A percentile compares a stretch with the other conserved stretches of the same genome.
phyloP scores from a whole-genome alignment of 1,284 basidiomycete genomes.

The Rhizoctonia solani region DNA sequence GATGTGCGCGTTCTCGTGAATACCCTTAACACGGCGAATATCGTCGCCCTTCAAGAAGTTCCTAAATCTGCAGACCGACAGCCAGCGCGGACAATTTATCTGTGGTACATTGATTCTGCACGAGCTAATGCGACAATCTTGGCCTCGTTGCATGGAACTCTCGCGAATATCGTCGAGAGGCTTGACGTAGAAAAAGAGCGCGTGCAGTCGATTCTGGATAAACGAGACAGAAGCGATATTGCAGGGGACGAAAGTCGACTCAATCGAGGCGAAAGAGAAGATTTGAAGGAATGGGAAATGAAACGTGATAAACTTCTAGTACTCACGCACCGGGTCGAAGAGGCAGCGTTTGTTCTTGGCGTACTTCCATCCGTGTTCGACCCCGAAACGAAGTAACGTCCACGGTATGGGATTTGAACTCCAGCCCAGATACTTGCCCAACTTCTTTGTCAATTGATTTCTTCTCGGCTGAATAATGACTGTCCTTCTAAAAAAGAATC shows the following conservation, averaged over 20 bases:
- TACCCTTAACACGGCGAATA: conserved; percentile 73
- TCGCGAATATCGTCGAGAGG: conserved; percentile 80
- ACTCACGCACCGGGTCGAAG: conserved; percentile 79
- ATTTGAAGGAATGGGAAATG: conserved; percentile 66
- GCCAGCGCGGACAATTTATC: conserved; percentile 81
- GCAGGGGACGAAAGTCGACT: conserved; percentile 69
- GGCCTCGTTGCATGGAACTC: conserved; percentile 79
- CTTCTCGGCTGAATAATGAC: too few species aligned
- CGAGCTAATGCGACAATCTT: conserved; percentile 80
- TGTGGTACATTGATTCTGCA: conserved; percentile 87
- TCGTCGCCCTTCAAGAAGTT: conserved; percentile 90
- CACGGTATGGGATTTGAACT: too few species aligned
- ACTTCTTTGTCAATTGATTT: too few species aligned
- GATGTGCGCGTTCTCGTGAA: conserved; percentile 83
- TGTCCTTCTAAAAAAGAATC: too few species aligned
- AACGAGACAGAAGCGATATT: conserved; percentile 80
- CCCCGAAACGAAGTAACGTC: conserved; percentile 14
- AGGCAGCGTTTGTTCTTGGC: conserved; percentile 81
- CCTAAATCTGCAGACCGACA: conserved; percentile 86
- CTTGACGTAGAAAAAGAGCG: conserved; percentile 71
- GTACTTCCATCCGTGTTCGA: conserved; percentile 43
- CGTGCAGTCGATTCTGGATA: conserved; percentile 72
- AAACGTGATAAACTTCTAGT: conserved; percentile 72
- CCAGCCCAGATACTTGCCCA: too few species aligned
- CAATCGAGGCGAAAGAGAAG: conserved; percentile 70